Evolutionary conservation across 345 rosid species (phyloP).

Genomic region (Theobroma cacao): DNA sequence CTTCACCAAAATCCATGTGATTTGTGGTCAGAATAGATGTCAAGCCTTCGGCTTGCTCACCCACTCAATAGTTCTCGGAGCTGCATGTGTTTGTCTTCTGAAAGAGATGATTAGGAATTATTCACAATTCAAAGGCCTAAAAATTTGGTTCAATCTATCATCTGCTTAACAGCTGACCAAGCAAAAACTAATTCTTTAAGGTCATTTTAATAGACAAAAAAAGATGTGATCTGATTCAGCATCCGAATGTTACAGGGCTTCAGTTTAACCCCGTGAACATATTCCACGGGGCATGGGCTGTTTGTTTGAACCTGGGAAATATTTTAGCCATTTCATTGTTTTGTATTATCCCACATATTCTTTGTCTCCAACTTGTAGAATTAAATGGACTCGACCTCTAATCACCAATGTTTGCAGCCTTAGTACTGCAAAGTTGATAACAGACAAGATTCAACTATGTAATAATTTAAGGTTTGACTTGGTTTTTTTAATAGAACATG

Average conservation of each 20-base stretch:
- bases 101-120: background rate
- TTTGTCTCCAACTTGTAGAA: background rate
- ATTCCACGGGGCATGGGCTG: background rate
- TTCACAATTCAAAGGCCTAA: background rate
- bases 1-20: background rate
- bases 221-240: background rate
- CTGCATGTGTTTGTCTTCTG: background rate
- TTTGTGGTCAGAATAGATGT: background rate
- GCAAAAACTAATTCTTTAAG: background rate
- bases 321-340: background rate
- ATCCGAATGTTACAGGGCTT: background rate
- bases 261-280: background rate
- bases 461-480: background rate
- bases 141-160: background rate
- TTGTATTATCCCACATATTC: background rate
- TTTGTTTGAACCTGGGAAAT: background rate
- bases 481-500: background rate
- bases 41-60: background rate
- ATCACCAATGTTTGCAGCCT: background rate
- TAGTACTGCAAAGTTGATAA: background rate
- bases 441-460: background rate
- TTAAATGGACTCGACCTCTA: background rate
- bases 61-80: background rate
- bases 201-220: background rate
- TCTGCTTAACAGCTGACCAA: background rate